Percentiles rank a stretch among this genome's conserved stretches.
Evolutionary conservation across 164 flowering plant genomes (phyloP).

Genomic region (Protea cynaroides): DNA sequence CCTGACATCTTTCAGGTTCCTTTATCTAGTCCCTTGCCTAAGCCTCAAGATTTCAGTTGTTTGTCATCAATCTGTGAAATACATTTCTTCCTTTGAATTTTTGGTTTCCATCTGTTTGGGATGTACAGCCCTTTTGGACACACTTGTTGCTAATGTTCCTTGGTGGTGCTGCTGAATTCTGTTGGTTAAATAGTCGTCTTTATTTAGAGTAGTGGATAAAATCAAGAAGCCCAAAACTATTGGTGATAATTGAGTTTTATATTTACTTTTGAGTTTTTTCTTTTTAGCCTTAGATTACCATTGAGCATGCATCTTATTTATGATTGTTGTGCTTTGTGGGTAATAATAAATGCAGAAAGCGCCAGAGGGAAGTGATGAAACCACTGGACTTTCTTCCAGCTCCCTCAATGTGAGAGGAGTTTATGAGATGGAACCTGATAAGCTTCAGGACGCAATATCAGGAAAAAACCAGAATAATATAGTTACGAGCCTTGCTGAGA

Average conservation of each 20-base stretch:
- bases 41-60: neutral
- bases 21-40: neutral
- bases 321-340: constrained; percentile 1
- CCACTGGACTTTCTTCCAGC: constrained; percentile 27
- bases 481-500: constrained; percentile 85
- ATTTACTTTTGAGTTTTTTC: neutral
- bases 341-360: constrained; percentile 16
- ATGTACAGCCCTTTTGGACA: neutral
- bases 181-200: neutral
- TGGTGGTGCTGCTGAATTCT: neutral
- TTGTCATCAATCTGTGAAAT: neutral
- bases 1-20: neutral
- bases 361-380: constrained; percentile 14
- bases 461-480: constrained; percentile 42
- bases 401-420: constrained; percentile 22
- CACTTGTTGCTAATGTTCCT: neutral
- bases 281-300: neutral
- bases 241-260: neutral
- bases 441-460: constrained; percentile 25
- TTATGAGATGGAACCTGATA: constrained; percentile 28
- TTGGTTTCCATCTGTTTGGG: neutral
- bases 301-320: neutral
- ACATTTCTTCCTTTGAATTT: constrained; percentile 3
- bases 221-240: neutral
- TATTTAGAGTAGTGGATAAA: neutral